Evolutionary conservation across 2,329 filamentous ascomycete genomes (phyloP).

Genomic region (Pseudopyricularia cyperi): DNA sequence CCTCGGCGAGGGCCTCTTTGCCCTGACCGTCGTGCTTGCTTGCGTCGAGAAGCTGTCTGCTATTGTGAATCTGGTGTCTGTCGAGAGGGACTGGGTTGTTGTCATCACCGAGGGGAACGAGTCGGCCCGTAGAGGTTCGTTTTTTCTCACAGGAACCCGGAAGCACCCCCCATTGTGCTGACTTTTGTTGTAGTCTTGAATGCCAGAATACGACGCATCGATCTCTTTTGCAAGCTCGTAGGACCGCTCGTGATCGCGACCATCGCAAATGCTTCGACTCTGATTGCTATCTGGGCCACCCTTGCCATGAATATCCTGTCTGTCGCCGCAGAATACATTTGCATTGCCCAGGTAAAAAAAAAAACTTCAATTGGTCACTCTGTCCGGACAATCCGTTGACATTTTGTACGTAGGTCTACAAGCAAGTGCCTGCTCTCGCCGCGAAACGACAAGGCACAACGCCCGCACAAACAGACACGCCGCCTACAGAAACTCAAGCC

Average conservation of each 20-base stretch:
- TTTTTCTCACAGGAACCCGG: not conserved
- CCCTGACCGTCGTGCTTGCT: slow-evolving; percentile 34
- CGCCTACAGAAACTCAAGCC: too few relatives aligned
- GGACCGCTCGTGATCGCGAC: slow-evolving; percentile 38
- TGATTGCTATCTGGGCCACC: slow-evolving; percentile 29
- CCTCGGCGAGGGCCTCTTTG: slow-evolving; percentile 18
- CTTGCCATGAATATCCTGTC: slow-evolving; percentile 33
- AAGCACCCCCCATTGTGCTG: not conserved
- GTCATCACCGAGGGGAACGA: slow-evolving; percentile 30
- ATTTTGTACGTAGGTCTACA: slow-evolving; percentile 11
- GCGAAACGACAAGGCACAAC: not conserved
- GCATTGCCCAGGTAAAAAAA: slow-evolving; percentile 27
- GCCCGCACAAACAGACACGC: not conserved
- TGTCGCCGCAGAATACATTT: slow-evolving; percentile 28
- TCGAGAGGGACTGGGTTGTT: slow-evolving; percentile 60
- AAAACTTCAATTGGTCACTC: too few relatives aligned
- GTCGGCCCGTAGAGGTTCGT: slow-evolving; percentile 9
- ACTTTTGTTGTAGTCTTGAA: slow-evolving; percentile 25
- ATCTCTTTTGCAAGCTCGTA: slow-evolving; percentile 43
- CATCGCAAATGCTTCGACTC: slow-evolving; percentile 29
- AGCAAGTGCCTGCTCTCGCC: slow-evolving; percentile 9
- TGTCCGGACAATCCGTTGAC: not conserved
- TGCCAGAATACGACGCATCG: slow-evolving; percentile 42
- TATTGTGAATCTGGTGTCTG: slow-evolving; percentile 51
- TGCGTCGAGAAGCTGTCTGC: slow-evolving; percentile 57